Evolutionary conservation across 257 asterid species (phyloP).

Genomic region (Nicotiana knightiana): DNA sequence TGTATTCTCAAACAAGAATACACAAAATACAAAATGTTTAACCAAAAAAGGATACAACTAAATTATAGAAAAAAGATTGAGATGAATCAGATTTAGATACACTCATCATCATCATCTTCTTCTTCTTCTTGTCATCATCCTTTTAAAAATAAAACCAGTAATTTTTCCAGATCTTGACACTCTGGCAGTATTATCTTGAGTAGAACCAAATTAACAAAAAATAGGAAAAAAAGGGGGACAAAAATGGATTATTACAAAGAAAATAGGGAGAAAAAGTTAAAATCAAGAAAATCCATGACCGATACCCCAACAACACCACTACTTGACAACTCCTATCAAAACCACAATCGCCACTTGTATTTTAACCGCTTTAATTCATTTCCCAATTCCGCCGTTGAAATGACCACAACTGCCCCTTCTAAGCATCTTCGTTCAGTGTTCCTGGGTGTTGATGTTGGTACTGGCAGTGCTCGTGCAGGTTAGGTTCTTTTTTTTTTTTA

Average conservation of each 20-base stretch:
- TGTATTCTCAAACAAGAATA: no score
- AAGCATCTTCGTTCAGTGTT: conserved; percentile 42
- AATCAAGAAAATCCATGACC: conserved; percentile 21
- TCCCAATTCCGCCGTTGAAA: conserved; percentile 28
- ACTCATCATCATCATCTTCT: background rate
- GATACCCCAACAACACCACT: conserved; percentile 23
- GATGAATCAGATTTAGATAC: background rate
- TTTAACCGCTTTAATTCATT: conserved; percentile 24
- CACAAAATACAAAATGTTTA: no score
- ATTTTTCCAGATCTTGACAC: background rate
- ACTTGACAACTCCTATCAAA: conserved; percentile 1
- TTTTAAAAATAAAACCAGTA: background rate
- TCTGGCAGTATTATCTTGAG: background rate
- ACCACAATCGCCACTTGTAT: background rate
- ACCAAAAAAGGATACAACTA: no score
- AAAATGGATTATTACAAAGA: background rate
- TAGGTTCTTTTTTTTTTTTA: background rate
- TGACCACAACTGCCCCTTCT: conserved; percentile 39
- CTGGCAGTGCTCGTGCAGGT: conserved; percentile 99
- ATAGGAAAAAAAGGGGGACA: background rate
- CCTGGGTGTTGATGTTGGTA: conserved; percentile 97
- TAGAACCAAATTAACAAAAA: background rate
- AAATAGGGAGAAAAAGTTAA: conserved; percentile 16
- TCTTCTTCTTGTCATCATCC: background rate
- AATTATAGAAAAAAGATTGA: no score